Evolutionary conservation across 768 basidiomycete genomes (phyloP).

Genomic region (Leccinum fibrillosum): DNA sequence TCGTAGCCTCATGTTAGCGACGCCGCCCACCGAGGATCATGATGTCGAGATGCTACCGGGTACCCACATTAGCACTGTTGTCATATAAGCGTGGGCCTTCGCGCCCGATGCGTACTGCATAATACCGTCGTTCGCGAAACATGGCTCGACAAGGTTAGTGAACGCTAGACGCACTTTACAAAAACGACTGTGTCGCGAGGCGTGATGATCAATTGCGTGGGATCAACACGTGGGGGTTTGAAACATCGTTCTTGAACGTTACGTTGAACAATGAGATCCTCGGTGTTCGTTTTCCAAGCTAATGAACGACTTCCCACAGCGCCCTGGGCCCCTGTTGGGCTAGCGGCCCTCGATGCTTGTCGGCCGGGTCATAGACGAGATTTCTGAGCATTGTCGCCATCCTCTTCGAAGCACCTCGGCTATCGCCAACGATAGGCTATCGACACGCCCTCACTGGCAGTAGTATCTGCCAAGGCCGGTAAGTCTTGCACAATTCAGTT

Average conservation of each 20-base stretch:
- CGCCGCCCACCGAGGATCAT: neutral
- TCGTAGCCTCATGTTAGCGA: neutral
- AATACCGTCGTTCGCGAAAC: conserved; percentile 25
- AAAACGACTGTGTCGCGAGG: neutral
- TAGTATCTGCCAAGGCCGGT: too few species aligned
- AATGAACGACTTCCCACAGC: too few species aligned
- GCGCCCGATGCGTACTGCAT: conserved; percentile 35
- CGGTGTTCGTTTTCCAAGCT: too few species aligned
- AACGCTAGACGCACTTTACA: neutral
- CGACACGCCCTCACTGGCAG: too few species aligned
- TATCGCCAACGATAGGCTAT: too few species aligned
- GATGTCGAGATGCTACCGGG: neutral
- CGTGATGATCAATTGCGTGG: too few species aligned
- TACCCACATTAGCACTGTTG: conserved; percentile 26
- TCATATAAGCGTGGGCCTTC: conserved; percentile 33
- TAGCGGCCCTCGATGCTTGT: neutral
- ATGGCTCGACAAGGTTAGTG: conserved; percentile 4
- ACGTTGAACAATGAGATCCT: neutral
- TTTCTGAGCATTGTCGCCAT: neutral
- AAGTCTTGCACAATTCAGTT: neutral
- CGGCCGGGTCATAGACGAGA: too few species aligned
- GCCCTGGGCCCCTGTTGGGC: too few species aligned
- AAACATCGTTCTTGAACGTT: too few species aligned
- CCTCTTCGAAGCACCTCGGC: neutral
- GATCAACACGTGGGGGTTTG: too few species aligned